Base-by-base conservation (phyloP, 352 stramenopile species). In the Peronospora destructor region DNA sequence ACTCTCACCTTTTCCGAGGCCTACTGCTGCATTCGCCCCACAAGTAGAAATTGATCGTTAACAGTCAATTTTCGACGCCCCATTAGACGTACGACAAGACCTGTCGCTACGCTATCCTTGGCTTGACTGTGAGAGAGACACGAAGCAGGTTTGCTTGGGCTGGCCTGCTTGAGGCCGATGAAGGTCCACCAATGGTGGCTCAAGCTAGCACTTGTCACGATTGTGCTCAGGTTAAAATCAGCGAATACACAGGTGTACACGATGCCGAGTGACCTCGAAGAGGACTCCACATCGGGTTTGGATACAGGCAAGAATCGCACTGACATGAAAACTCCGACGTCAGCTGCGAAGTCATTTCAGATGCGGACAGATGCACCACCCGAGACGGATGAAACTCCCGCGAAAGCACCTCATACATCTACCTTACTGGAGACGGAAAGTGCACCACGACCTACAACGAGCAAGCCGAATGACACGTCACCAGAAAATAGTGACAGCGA, bases 151-250 rank as follows among this genome's bases (percentile, higher is more conserved):
- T 36, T 5, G 10, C 12, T 56, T 38, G 30, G 43, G 3, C 17
- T 23, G 34, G 19, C 36, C 11, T 28, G 36, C 4, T 11, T 7
- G 17, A 55, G 45, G 39, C 51, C 51, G 40, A 69, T 66, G 61
- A 52, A 63, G 34, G 48, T 55, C 45, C 49, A 51, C 17, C 50
- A 36, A 47, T 46, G 56, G 21, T 68, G 60, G 60, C 49, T 65
- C 17, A 56, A 45, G 49, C 57, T 64, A 29, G 34, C 42, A 32
- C 11, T 70, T 19, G 19, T 59, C 4, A 36, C 39, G 25, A 19
- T 34, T 9, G 41, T 26, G 29, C 17, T 64, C 21, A 8, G 53
- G 10, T 34, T 36, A 4, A 26, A 40, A 32, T 8, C 51, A 6
- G 33, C 21, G 1, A 39, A 53, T n/a, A 39, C 54, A 29, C 56